Evolutionary conservation across 2,329 filamentous ascomycete species (phyloP).

Genomic region (Colletotrichum eleusines): DNA sequence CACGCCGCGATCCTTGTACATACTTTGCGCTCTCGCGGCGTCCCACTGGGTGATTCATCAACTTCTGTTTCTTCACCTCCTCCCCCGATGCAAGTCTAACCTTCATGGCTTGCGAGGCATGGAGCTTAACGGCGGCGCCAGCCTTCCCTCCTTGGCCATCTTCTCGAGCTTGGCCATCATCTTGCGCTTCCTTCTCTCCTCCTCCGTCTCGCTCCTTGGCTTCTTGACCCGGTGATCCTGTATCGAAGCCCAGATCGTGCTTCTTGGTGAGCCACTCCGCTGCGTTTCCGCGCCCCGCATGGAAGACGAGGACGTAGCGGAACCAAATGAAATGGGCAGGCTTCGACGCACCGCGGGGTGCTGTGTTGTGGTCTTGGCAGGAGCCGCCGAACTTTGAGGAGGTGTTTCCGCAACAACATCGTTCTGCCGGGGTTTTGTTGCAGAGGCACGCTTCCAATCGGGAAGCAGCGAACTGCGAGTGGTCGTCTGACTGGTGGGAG

Average conservation of each 20-base stretch:
- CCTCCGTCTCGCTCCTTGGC: constrained; percentile 27
- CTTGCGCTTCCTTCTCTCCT: constrained; percentile 3
- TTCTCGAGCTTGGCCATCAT: constrained; percentile 24
- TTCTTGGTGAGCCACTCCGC: constrained; percentile 1
- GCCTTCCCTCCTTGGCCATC: constrained; percentile 29
- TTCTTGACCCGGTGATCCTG: constrained; percentile 37
- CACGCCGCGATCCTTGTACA: background rate
- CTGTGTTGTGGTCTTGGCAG: background rate
- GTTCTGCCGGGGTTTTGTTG: background rate
- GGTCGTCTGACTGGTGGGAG: background rate
- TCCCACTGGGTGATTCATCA: background rate
- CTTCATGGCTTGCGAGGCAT: constrained; percentile 7
- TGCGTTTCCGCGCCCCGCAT: background rate
- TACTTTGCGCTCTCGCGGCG: background rate
- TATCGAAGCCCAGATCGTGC: constrained; percentile 15
- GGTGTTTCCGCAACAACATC: constrained; percentile 16
- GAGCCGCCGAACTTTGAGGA: background rate
- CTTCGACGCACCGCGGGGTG: constrained; percentile 17
- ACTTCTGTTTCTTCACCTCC: background rate
- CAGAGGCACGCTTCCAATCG: background rate
- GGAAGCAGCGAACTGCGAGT: background rate
- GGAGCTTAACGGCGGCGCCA: constrained; percentile 7
- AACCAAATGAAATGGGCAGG: constrained; percentile 15
- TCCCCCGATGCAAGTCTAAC: background rate
- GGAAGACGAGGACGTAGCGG: constrained; percentile 10